Base-by-base conservation (phyloP, 495 filamentous ascomycete genomes). In the Penicillium canariense region DNA sequence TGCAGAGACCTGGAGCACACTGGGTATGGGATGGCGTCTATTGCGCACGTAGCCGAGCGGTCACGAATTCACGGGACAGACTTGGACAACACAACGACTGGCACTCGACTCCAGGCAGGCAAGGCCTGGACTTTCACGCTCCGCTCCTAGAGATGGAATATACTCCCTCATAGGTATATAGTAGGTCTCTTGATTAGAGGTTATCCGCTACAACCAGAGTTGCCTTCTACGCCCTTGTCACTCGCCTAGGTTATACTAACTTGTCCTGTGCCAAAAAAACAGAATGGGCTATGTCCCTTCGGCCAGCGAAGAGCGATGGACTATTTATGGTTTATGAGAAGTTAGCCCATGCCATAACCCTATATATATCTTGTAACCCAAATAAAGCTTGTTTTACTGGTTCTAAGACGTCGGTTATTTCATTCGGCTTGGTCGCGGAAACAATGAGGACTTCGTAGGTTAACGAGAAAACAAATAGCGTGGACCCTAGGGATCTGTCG, bases 1-100 rank as follows among this genome's bases (percentile, higher is more conserved):
- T 70, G 62, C 23, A 56, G 67, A 22, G 67, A 68, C 32, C 56
- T 64, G 22, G 48, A 50, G n/a, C 67, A 68, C 48, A 66, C 58
- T 0, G 58, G 62, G 5, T 66, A 64, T 40, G 52, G 42, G 8
- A 48, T 70, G 11, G 50, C 60, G 5, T 66, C 59, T 5, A 70
- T 70, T 32, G 51, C 62, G 10, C 67, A 70, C 30, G 50, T 68
- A 5, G 54, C 60, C 1, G 62, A 68, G 54, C 68, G 55, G 0
- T 52, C 59, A 8, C 57, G 60, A 3, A 68, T 70, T 31, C 67
- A 70, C 43, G 65, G 62, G 2, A 48, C 28, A 2, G 62, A 70
- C 54, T 52, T 66, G 3, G 68, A 58, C 25, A 28, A 52, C 25
- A 55, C 51, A 10, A 54, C 61, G 28, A 17, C 60, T 12, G 62